These are phyloP conservation scores for Lycium ferocissimum DNA, from an alignment of 257 asterid species.

Conservation along the genomic window DNA sequence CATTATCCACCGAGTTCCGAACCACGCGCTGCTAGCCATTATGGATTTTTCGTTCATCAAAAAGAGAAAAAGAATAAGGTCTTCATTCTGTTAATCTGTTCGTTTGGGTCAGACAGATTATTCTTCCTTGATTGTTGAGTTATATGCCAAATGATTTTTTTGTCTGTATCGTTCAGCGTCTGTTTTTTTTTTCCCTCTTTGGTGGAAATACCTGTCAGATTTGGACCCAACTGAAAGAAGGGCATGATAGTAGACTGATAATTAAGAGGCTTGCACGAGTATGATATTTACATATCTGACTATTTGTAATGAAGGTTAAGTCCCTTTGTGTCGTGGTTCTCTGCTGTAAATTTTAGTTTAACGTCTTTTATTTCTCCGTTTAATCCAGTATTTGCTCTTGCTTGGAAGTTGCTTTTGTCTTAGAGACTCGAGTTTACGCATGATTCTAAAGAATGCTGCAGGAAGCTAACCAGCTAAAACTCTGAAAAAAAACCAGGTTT, in stretches of 20 bases:
- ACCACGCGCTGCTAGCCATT: not conserved
- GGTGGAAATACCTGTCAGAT: not conserved
- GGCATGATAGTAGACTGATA: slow-evolving; percentile 20
- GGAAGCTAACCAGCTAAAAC: slow-evolving; percentile 27
- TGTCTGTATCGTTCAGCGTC: not conserved
- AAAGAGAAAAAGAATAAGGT: not conserved
- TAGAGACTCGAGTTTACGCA: not conserved
- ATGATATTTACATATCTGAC: slow-evolving; percentile 2
- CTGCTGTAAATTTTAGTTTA: slow-evolving; percentile 23
- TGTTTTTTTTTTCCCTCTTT: not conserved
- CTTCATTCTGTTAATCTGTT: not conserved
- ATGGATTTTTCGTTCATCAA: not conserved
- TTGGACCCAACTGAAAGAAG: not conserved
- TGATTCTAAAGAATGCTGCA: slow-evolving; percentile 6
- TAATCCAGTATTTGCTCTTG: slow-evolving; percentile 7
- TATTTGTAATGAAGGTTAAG: not conserved
- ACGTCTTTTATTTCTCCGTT: not conserved
- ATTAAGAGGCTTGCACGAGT: not conserved
- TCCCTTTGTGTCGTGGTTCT: not conserved
- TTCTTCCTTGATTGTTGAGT: slow-evolving; percentile 3
- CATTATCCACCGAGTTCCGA: not conserved
- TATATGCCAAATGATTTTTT: not conserved
- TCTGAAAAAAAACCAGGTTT: slow-evolving; percentile 31
- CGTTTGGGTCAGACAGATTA: not conserved
- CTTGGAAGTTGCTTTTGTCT: not conserved